These are phyloP conservation scores for Lachancea kluyveri DNA, from an alignment of 805 yeast genomes.

Conservation along the genomic window DNA sequence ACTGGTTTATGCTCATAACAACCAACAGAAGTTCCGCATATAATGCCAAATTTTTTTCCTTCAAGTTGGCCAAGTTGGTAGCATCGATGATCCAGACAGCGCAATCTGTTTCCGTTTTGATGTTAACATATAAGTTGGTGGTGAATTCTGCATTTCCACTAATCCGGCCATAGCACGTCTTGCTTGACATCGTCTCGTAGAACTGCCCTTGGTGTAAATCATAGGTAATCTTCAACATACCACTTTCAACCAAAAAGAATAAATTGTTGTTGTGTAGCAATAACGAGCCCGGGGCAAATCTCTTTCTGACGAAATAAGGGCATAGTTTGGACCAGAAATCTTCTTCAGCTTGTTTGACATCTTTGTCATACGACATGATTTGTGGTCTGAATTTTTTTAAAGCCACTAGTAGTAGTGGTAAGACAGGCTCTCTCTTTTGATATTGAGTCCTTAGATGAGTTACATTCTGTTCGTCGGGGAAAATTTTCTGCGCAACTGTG, in stretches of 20 bases:
- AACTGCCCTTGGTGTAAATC: slow-evolving; percentile 39
- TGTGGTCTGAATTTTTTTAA: slow-evolving; percentile 25
- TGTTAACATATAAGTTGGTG: slow-evolving; percentile 38
- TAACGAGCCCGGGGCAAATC: slow-evolving; percentile 46
- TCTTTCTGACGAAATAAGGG: slow-evolving; percentile 47
- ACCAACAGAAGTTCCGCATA: slow-evolving; percentile 61
- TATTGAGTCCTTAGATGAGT: slow-evolving; percentile 15
- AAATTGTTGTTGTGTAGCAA: slow-evolving; percentile 25
- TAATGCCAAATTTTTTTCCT: slow-evolving; percentile 43
- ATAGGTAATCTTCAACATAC: slow-evolving; percentile 47
- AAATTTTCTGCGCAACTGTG: slow-evolving; percentile 34
- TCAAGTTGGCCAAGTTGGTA: slow-evolving; percentile 39
- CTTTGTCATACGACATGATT: slow-evolving; percentile 19
- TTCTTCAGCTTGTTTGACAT: slow-evolving; percentile 34
- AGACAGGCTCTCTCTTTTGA: slow-evolving; percentile 17
- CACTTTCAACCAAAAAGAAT: slow-evolving; percentile 54
- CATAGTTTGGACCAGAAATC: slow-evolving; percentile 62
- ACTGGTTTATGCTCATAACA: slow-evolving; percentile 56
- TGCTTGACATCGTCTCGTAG: slow-evolving; percentile 44
- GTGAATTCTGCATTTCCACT: no score
- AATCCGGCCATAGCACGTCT: slow-evolving; percentile 48
- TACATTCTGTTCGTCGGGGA: slow-evolving; percentile 25
- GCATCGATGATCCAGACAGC: slow-evolving; percentile 63
- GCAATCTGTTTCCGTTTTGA: slow-evolving; percentile 54
- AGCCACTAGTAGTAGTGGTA: slow-evolving; percentile 25